Evolutionary conservation across 352 stramenopile genomes (phyloP).

Genomic region (Globisporangium middletonii): DNA sequence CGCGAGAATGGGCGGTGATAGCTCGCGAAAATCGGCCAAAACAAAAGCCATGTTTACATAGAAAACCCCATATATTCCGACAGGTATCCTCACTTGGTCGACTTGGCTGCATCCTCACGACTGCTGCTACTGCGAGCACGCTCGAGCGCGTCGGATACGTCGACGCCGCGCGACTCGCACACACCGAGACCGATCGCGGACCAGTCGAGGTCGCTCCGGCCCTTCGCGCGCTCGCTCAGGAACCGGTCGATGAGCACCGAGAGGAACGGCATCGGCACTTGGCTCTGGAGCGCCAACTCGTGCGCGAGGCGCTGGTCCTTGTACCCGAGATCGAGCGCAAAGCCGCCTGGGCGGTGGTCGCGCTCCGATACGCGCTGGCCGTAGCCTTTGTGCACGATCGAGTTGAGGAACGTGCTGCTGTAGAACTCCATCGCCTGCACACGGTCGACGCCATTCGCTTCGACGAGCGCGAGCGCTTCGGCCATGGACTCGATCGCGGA

Average conservation of each 20-base stretch:
- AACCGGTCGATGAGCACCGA: conserved; percentile 72
- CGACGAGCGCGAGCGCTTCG: conserved; percentile 57
- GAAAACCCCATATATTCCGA: too few species aligned
- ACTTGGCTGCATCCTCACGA: background rate
- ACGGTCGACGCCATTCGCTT: conserved; percentile 70
- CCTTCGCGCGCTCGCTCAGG: conserved; percentile 48
- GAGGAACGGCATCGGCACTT: conserved; percentile 73
- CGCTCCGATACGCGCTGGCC: conserved; percentile 68
- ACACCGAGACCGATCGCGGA: conserved; percentile 60
- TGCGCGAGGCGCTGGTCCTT: conserved; percentile 69
- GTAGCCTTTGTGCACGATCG: conserved; percentile 76
- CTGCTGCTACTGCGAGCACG: conserved; percentile 13
- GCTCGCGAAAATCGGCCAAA: too few species aligned
- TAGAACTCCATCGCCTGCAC: conserved; percentile 73
- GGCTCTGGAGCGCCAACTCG: conserved; percentile 39
- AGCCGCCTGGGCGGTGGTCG: conserved; percentile 66
- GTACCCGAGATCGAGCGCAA: conserved; percentile 62
- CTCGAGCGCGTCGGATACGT: conserved; percentile 37
- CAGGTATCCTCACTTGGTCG: too few species aligned
- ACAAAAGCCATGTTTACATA: too few species aligned
- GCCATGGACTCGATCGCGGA: conserved; percentile 74
- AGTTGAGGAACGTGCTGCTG: conserved; percentile 76
- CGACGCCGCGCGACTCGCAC: conserved; percentile 50
- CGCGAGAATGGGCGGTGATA: too few species aligned
- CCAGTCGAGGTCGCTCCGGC: conserved; percentile 66